Conservation (phyloP, 768 basidiomycete species). For the Xerocomus spinulosus region DNA sequence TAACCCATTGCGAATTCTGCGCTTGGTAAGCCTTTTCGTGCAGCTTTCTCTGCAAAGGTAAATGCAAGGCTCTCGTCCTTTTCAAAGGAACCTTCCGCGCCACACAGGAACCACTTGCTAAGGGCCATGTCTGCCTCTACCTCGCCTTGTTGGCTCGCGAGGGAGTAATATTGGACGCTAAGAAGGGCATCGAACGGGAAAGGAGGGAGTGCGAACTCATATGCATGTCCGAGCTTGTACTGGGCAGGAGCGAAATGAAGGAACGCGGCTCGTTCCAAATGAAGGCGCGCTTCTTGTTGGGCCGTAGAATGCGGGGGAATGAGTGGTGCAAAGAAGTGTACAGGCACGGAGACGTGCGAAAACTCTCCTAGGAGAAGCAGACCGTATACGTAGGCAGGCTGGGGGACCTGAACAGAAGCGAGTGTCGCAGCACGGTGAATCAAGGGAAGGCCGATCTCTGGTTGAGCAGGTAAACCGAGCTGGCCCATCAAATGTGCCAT, state of each 20-base stretch:
- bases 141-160: conserved; percentile 82
- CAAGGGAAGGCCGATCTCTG: conserved; percentile 58
- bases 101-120: conserved; percentile 96
- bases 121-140: conserved; percentile 95
- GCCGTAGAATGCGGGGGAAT: conserved; percentile 48
- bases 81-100: conserved; percentile 69
- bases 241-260: conserved; percentile 82
- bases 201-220: conserved; percentile 84
- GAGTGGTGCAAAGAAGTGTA: conserved; percentile 47
- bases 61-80: conserved; percentile 84
- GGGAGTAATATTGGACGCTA: conserved; percentile 84
- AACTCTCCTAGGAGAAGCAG: conserved; percentile 84
- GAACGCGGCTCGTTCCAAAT: conserved; percentile 82
- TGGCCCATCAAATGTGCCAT: conserved; percentile 92
- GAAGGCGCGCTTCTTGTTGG: conserved; percentile 61
- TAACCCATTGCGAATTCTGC: conserved; percentile 97
- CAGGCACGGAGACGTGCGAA: conserved; percentile 53
- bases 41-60: conserved; percentile 88
- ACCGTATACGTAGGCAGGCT: conserved; percentile 87
- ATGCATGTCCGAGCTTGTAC: conserved; percentile 89
- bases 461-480: conserved; percentile 55
- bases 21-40: conserved; percentile 64
- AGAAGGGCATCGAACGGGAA: conserved; percentile 86
- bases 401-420: conserved; percentile 70
- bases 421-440: conserved; percentile 75